Evolutionary conservation across 306 rosid species (phyloP).

Genomic region (Ammopiptanthus mongolicus): DNA sequence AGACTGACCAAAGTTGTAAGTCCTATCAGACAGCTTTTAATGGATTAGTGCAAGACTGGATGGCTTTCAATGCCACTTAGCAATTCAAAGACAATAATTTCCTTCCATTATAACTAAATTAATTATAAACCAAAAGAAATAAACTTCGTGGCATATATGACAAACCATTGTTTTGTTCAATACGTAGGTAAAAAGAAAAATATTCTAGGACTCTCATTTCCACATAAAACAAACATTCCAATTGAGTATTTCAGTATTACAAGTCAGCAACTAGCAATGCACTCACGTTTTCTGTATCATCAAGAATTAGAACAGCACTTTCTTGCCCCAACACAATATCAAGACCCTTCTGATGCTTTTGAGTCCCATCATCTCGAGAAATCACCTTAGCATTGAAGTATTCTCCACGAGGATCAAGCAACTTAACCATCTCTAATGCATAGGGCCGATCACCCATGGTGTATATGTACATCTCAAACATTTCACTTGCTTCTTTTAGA

Average conservation of each 20-base stretch:
- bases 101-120: background rate
- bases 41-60: background rate
- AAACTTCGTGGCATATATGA: background rate
- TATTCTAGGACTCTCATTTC: background rate
- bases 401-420: conserved; percentile 80
- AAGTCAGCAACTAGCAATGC: conserved; percentile 8
- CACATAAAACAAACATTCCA: background rate
- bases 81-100: background rate
- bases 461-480: conserved; percentile 85
- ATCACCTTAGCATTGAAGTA: conserved; percentile 70
- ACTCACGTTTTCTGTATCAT: conserved; percentile 86
- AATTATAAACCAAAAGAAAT: background rate
- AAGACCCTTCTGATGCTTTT: conserved; percentile 83
- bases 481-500: conserved; percentile 66
- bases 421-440: conserved; percentile 83
- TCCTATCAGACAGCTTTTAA: background rate
- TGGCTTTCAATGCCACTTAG: background rate
- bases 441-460: conserved; percentile 94
- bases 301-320: conserved; percentile 84
- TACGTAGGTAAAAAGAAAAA: background rate
- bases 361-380: conserved; percentile 92
- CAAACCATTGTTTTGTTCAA: background rate
- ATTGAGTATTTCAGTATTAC: background rate
- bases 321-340: conserved; percentile 86
- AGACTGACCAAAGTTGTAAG: background rate